Base-by-base conservation (phyloP, 345 rosid genomes). In the Rhodamnia rubescens region DNA sequence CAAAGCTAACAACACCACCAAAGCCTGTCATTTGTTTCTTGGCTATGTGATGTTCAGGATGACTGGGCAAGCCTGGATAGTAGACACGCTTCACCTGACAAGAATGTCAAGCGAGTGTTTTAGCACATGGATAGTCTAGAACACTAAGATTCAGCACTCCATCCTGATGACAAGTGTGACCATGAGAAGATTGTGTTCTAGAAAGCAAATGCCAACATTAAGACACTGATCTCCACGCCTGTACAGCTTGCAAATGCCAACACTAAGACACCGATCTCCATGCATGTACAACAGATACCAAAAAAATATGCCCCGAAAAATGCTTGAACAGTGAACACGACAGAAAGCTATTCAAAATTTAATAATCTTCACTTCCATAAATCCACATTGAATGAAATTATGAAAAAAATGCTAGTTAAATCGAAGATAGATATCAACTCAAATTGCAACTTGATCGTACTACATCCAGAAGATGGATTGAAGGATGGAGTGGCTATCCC, bases 1-100 rank as follows among this genome's bases (percentile, higher is more conserved):
- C 99, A 88, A 97, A 96, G 92, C 99, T 97, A 86, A 97, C 98
- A 59, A 97, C 99, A 86, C 99, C 99, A 82, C 99, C 99, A 90
- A 91, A 97, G 87, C 99, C 99, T 81, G 94, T 94, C 99, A 97
- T 97, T 90, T 97, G 99, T 89, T 84, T 87, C 92, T 95, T 94
- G 86, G 99, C 99, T 86, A 97, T 88, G 85, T 92, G 89, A 92
- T 97, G 95, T 81, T 97, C 99, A 82, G 98, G 98, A 89, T 97
- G 99, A 94, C 97, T 95, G 51, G 93, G 86, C 90, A 97, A 91
- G 85, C 99, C 99, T 81, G 97, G 98, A 92, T 97, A 97, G 89
- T 97, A 91, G 53, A 96, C 99, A 55, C 85, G 91, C 90, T 90
- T 93, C 93, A 97, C 98, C 99, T 96, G 92, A 89, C 58, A 85